Evolutionary conservation across 192 early-diverging fungal species (phyloP).

Genomic region (Linnemannia zychae): DNA sequence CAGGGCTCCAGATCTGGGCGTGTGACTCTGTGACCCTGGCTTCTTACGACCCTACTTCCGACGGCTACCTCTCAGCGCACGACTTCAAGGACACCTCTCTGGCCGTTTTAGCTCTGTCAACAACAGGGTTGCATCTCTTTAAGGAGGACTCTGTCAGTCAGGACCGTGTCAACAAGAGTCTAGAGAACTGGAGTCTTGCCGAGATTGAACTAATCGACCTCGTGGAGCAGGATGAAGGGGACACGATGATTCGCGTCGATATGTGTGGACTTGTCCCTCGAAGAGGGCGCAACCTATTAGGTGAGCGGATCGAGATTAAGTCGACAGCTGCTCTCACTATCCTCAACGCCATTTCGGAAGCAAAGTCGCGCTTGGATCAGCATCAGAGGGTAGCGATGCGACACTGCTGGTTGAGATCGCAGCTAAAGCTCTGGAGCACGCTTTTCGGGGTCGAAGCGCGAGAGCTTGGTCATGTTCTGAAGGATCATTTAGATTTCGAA

Average conservation of each 20-base stretch:
- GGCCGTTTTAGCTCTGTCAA: constrained; percentile 28
- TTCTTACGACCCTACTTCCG: background rate
- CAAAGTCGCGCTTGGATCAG: background rate
- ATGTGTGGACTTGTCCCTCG: constrained; percentile 33
- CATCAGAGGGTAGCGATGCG: background rate
- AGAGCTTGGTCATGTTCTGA: constrained; percentile 2
- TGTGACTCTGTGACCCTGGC: constrained; percentile 24
- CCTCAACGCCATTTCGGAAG: background rate
- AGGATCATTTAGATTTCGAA: constrained; percentile 14
- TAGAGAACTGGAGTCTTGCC: constrained; percentile 35
- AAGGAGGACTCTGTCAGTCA: background rate
- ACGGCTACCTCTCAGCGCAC: background rate
- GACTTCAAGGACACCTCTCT: background rate
- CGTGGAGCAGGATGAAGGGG: background rate
- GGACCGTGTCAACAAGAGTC: background rate
- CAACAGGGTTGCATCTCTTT: constrained; percentile 33
- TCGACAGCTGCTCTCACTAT: constrained; percentile 9
- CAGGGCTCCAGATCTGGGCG: constrained; percentile 21
- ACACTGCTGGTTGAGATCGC: constrained; percentile 3
- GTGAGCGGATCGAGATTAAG: constrained; percentile 22
- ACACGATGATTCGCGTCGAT: constrained; percentile 9
- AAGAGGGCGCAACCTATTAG: constrained; percentile 13
- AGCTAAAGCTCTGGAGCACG: constrained; percentile 17
- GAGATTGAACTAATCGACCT: constrained; percentile 24
- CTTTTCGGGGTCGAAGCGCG: constrained; percentile 12